Evolutionary conservation across 306 rosid species (phyloP), one percentile per base, ranked within the genome.

Genomic region (Lathyrus tuberosus): DNA sequence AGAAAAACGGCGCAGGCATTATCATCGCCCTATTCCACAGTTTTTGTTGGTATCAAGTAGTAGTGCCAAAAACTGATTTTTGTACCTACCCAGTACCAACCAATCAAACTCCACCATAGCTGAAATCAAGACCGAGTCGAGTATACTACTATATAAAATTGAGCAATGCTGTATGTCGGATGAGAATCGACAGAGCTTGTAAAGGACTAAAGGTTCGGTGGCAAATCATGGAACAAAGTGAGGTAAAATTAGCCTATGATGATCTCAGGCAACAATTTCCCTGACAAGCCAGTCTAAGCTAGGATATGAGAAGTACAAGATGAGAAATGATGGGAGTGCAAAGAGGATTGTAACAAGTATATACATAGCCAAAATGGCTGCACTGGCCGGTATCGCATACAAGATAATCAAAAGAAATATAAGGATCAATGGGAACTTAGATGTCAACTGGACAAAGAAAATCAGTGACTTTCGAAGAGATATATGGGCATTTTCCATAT

Each of bases 241-340:
- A 48, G 80, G 52, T 46, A 48, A 16, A 4, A 52, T 35, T 62
- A 42, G 71, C 68, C 17, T 60, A 5, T 4, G 13, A 71, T 65
- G 15, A 74, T 65, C 51, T 88, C 87, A 92, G 13, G 93, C 79
- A 73, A 93, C 15, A 57, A 93, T 93, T 76, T 93, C 98, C 75
- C 91, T 82, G 76, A 93, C 88, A 74, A 93, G 93, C 98, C 98
- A 93, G 79, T 93, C 98, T 91, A 93, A 81, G 81, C 96, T 90
- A 26, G 98, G 96, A 80, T 93, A 93, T 72, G 98, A 86, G 58
- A 93, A 93, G 89, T 90, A 93, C 87, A 93, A 41, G 43, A 93
- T 83, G 72, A 90, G 96, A 80, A 93, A 90, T 3, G 98, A 90
- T 0, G 98, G 98, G 42, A 93, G 84, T 20, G 98, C 98, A 67